Percentiles rank a stretch among this genome's conserved stretches.
Evolutionary conservation across 768 basidiomycete genomes (phyloP).

Genomic region (Termitomyces bulborhizus): DNA sequence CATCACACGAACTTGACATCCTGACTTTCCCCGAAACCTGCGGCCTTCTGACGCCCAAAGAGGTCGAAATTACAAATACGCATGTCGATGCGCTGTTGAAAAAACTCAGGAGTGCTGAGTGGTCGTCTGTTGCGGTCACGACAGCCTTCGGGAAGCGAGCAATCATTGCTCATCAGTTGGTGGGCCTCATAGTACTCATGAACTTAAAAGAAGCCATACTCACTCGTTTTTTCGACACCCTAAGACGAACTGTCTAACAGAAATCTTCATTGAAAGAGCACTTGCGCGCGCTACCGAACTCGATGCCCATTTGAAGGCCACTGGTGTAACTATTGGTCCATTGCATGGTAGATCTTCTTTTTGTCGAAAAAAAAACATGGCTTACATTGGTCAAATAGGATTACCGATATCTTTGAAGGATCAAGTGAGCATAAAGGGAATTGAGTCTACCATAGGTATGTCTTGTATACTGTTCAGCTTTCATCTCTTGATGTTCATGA

Average conservation of each 20-base stretch:
- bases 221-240: neutral
- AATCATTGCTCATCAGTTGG: constrained; percentile 73
- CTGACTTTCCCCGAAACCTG: constrained; percentile 45
- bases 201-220: neutral
- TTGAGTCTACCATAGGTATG: constrained; percentile 67
- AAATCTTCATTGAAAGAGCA: constrained; percentile 75
- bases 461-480: neutral
- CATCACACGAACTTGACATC: constrained; percentile 45
- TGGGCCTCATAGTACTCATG: constrained; percentile 23
- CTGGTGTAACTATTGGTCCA: constrained; percentile 63
- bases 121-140: constrained; percentile 64
- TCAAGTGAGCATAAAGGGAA: constrained; percentile 60
- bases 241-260: constrained; percentile 77
- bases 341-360: constrained; percentile 49
- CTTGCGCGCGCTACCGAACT: constrained; percentile 57
- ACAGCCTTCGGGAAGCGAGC: constrained; percentile 75
- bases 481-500: neutral
- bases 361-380: neutral
- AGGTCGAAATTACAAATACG: constrained; percentile 43
- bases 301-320: constrained; percentile 54
- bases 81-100: constrained; percentile 38
- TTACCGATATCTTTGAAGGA: constrained; percentile 74
- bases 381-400: constrained; percentile 15
- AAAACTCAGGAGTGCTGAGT: constrained; percentile 46
- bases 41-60: constrained; percentile 48